Evolutionary conservation across 768 basidiomycete genomes (phyloP).

Genomic region (Serendipita sp.): DNA sequence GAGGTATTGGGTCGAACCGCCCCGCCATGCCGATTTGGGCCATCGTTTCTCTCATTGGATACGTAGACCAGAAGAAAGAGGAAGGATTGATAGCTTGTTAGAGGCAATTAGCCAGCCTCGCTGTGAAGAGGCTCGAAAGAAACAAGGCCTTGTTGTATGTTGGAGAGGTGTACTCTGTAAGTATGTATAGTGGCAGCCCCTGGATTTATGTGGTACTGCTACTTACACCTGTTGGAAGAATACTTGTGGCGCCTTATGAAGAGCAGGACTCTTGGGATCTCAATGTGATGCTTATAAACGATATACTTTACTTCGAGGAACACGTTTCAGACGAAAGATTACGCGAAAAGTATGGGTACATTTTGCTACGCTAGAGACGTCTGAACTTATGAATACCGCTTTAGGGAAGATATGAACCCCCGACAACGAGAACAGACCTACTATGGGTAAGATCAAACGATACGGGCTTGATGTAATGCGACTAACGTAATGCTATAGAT

Average conservation of each 20-base stretch:
- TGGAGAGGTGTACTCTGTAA: slow-evolving; percentile 82
- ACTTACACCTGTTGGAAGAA: slow-evolving; percentile 31
- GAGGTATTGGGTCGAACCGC: slow-evolving; percentile 57
- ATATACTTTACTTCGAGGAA: slow-evolving; percentile 61
- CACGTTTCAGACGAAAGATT: slow-evolving; percentile 44
- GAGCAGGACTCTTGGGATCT: slow-evolving; percentile 63
- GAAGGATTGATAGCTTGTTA: slow-evolving; percentile 53
- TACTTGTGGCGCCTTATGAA: slow-evolving; percentile 72
- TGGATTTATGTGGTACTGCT: slow-evolving; percentile 12
- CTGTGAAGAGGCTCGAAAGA: slow-evolving; percentile 19
- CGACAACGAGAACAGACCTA: slow-evolving; percentile 52
- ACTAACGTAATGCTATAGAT: slow-evolving; percentile 22
- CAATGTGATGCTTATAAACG: slow-evolving; percentile 64
- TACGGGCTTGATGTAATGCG: not conserved
- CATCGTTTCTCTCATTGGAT: slow-evolving; percentile 64
- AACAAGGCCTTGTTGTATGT: slow-evolving; percentile 22
- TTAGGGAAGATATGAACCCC: slow-evolving; percentile 50
- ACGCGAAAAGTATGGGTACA: slow-evolving; percentile 40
- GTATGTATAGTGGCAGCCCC: slow-evolving; percentile 25
- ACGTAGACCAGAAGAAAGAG: slow-evolving; percentile 44
- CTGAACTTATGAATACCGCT: slow-evolving; percentile 5
- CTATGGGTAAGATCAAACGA: slow-evolving; percentile 27
- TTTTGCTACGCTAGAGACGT: not conserved
- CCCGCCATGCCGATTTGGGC: slow-evolving; percentile 43
- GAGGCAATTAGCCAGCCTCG: slow-evolving; percentile 36